Percentiles rank a stretch among this genome's conserved stretches.
Conservation (phyloP, 2,329 filamentous ascomycete genomes). For the Cytospora paraplurivora region DNA sequence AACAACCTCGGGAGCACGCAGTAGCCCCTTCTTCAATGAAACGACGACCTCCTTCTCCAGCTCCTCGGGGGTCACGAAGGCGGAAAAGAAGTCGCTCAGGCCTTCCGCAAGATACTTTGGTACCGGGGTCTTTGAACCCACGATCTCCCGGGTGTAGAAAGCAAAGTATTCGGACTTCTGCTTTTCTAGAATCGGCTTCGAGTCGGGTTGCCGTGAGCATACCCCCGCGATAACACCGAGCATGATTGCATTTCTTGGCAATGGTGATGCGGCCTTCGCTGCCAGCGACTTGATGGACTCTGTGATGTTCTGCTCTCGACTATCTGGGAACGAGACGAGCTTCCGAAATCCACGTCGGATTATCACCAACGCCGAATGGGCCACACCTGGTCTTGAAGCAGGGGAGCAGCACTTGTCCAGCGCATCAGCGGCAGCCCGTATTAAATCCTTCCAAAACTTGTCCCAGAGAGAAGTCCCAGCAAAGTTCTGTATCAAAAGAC, state of each 20-base stretch:
- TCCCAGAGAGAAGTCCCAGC: constrained; percentile 65
- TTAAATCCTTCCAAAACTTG: constrained; percentile 64
- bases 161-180: constrained; percentile 74
- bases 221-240: constrained; percentile 89
- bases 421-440: constrained; percentile 70
- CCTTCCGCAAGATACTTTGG: constrained; percentile 72
- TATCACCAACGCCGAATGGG: constrained; percentile 73
- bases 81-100: constrained; percentile 78
- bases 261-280: constrained; percentile 64
- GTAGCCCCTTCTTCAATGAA: constrained; percentile 81
- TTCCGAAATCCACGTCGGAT: constrained; percentile 79
- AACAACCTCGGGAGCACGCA: constrained; percentile 88
- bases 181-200: constrained; percentile 63
- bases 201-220: constrained; percentile 68
- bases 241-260: constrained; percentile 72
- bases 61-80: constrained; percentile 74
- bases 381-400: constrained; percentile 64
- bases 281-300: constrained; percentile 68
- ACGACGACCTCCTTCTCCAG: constrained; percentile 76
- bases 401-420: constrained; percentile 76
- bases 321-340: constrained; percentile 62
- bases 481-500: constrained; percentile 73
- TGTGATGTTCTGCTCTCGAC: constrained; percentile 62
- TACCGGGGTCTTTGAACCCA: constrained; percentile 74
- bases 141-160: constrained; percentile 83